A percentile compares a stretch with the other conserved stretches of the same genome.
phyloP scores from a whole-genome alignment of 2,329 filamentous ascomycete genomes.

The Orbilia javanica region DNA sequence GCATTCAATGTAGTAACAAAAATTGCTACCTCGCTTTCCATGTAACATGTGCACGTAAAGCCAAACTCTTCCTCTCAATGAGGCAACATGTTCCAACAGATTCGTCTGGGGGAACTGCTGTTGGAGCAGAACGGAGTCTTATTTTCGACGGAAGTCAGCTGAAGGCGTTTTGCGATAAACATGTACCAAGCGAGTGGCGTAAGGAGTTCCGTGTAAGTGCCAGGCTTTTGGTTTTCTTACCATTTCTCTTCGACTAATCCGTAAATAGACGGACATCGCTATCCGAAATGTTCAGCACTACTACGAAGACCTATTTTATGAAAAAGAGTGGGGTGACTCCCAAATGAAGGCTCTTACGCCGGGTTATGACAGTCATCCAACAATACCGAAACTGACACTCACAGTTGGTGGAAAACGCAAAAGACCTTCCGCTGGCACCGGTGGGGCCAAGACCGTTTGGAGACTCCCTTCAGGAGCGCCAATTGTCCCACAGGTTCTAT shows the following conservation, averaged over 20 bases:
- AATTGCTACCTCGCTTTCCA: conserved; percentile 97
- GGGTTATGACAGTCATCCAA: conserved; percentile 63
- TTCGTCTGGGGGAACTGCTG: conserved; percentile 79
- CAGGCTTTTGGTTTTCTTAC: neutral
- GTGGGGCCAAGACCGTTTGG: conserved; percentile 76
- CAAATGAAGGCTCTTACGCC: conserved; percentile 81
- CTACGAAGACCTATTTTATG: conserved; percentile 89
- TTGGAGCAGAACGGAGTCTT: conserved; percentile 68
- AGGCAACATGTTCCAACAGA: conserved; percentile 75
- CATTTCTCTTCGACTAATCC: neutral
- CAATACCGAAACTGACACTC: conserved; percentile 69
- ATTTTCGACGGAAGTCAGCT: conserved; percentile 66
- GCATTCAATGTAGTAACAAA: conserved; percentile 98
- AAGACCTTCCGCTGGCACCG: conserved; percentile 67
- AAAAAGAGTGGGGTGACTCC: conserved; percentile 90
- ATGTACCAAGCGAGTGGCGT: conserved; percentile 89
- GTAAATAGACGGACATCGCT: conserved; percentile 71
- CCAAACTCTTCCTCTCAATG: conserved; percentile 93
- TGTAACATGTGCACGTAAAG: conserved; percentile 91
- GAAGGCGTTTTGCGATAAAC: conserved; percentile 96
- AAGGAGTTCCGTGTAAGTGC: conserved; percentile 80
- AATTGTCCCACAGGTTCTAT: conserved; percentile 89
- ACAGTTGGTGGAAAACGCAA: conserved; percentile 74
- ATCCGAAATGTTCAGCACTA: conserved; percentile 86
- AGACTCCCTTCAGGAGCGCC: conserved; percentile 94